Base-by-base conservation (phyloP, 805 yeast genomes). In the Blastobotrys terrestris region DNA sequence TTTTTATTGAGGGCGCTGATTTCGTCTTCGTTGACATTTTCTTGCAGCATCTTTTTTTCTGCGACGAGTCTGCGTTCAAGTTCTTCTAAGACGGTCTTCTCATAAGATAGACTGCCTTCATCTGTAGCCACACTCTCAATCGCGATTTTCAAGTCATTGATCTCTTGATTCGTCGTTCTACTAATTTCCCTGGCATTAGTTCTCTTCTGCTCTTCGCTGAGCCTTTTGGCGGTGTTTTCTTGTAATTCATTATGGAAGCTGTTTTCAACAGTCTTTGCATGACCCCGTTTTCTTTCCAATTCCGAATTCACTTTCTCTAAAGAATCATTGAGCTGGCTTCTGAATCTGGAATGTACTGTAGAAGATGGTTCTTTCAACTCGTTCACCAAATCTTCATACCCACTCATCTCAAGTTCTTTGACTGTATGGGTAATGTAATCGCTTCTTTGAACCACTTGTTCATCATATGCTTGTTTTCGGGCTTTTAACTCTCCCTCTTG, bases 401-500 rank as follows among this genome's bases (percentile, higher is more conserved):
- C 43, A 5, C 39, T 39, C 15, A 55, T 43, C 3, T 42, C 51
- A 13, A 56, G 46, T n/a, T 46, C 15, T 5, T 20, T 35, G n/a
- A 48, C 26, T 19, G 55, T 50, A 15, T 35, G 39, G 39, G 45
- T 35, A 5, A 54, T 52, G 18, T 60, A 49, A 7, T 54, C 53
- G 7, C 46, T 40, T 15, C 63, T 56, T 41, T 53, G 43, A 18
- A 46, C 20, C 15, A 55, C 42, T 8, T 57, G 48, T 15, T 42
- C 40, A 11, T 53, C 48, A 35, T 62, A 50, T 7, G 58, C 53
- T 7, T 59, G 63, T 2, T 53, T 73, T 52, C 73, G 75, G 1
- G 77, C 77, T 49, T 72, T 71, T 45, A 83, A 66, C 48, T 79
- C 75, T 3, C 92, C 95, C 56, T 80, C 81, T 48, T 70, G 46